Percentiles rank a stretch among this genome's conserved stretches.
These are phyloP conservation scores for Mortierella sp. DNA, from an alignment of 371 early-diverging fungal genomes.

Conservation along the genomic window DNA sequence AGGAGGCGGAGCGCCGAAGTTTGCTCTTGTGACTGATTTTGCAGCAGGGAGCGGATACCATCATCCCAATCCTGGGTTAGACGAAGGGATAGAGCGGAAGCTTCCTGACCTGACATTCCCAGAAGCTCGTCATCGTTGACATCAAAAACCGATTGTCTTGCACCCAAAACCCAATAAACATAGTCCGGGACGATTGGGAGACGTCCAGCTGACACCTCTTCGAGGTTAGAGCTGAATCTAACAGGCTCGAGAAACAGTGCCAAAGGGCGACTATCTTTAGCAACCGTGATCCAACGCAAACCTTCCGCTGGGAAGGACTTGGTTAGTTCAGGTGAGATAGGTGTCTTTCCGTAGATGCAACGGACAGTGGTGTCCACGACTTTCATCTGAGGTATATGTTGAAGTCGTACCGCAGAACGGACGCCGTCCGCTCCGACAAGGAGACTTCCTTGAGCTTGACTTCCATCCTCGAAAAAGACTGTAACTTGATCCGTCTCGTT, in stretches of 20 bases:
- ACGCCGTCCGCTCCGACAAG: conserved; percentile 34
- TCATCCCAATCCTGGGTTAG: conserved; percentile 16
- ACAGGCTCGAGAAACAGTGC: conserved; percentile 21
- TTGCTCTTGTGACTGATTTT: conserved; percentile 14
- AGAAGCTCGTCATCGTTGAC: conserved; percentile 15
- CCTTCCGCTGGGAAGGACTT: conserved; percentile 13
- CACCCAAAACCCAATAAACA: conserved; percentile 25
- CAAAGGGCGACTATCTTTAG: conserved; percentile 13
- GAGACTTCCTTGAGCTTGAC: conserved; percentile 16
- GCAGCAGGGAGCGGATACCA: conserved; percentile 7
- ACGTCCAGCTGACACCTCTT: conserved; percentile 8
- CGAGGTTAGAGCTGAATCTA: conserved; percentile 13
- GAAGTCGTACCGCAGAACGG: conserved; percentile 23
- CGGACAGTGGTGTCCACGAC: conserved; percentile 20
- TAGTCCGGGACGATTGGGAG: conserved; percentile 13
- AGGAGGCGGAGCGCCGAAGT: conserved; percentile 10
- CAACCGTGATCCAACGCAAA: conserved; percentile 15
- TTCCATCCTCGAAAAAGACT: conserved; percentile 54
- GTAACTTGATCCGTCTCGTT: conserved; percentile 36
- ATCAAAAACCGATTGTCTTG: conserved; percentile 6
- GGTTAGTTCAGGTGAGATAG: conserved; percentile 12
- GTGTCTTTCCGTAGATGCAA: conserved; percentile 27
- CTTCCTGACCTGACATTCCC: conserved; percentile 9
- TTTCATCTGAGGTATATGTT: conserved; percentile 7
- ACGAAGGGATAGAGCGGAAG: conserved; percentile 5